A percentile compares a stretch with the other conserved stretches of the same genome.
phyloP scores from a whole-genome alignment of 768 basidiomycete species.

The Mycena chlorophos region DNA sequence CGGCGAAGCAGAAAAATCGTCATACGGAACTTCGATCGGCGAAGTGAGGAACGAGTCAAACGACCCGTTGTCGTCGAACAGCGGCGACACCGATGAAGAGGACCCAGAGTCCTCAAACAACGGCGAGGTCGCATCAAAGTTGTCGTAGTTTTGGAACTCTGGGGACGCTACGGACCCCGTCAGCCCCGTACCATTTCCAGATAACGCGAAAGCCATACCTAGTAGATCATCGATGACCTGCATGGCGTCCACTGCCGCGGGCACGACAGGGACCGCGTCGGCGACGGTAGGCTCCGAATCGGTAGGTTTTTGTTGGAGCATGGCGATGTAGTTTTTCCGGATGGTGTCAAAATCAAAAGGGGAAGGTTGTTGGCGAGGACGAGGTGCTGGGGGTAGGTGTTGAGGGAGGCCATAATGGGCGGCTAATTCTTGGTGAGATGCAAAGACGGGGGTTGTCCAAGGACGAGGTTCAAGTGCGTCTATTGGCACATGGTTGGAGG shows the following conservation, averaged over 20 bases:
- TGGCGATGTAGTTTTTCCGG: constrained; percentile 64
- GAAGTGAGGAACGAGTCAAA: constrained; percentile 19
- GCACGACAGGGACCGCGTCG: constrained; percentile 23
- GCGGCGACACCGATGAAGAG: constrained; percentile 4
- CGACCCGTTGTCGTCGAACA: constrained; percentile 5
- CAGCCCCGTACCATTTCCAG: neutral
- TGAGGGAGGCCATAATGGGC: constrained; percentile 80
- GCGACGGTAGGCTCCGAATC: constrained; percentile 36
- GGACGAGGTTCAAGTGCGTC: constrained; percentile 56
- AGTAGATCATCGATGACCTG: constrained; percentile 17
- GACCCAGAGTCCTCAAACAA: constrained; percentile 12
- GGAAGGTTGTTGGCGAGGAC: constrained; percentile 47
- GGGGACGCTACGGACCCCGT: constrained; percentile 15
- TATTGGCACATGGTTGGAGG: constrained; percentile 59
- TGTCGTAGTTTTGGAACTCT: constrained; percentile 18
- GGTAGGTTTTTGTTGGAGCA: constrained; percentile 57
- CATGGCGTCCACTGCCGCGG: constrained; percentile 11
- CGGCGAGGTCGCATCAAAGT: constrained; percentile 15
- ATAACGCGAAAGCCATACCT: constrained; percentile 11
- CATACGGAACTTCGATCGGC: constrained; percentile 20
- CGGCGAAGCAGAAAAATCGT: constrained; percentile 20
- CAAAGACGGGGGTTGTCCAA: constrained; percentile 67
- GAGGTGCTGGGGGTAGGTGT: constrained; percentile 66
- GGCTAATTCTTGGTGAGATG: constrained; percentile 65
- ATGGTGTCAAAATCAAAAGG: constrained; percentile 50